These are phyloP conservation scores for Tolypocladium endophyticum DNA, from an alignment of 2,329 filamentous ascomycete species.

Conservation along the genomic window DNA sequence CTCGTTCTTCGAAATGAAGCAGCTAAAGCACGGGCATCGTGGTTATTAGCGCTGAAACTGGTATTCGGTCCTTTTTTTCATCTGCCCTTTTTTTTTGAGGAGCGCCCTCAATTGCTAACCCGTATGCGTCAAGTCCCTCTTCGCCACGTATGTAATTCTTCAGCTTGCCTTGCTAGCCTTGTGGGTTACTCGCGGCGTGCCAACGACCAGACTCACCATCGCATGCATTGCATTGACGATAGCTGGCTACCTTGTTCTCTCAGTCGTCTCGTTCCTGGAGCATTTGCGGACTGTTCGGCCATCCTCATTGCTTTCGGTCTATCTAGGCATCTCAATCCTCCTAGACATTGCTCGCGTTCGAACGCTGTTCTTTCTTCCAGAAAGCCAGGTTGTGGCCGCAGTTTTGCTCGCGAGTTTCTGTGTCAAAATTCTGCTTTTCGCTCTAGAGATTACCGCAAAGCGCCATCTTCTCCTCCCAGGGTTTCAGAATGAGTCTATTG, in stretches of 20 bases:
- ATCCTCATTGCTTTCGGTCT: conserved; percentile 19
- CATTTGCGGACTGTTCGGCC: conserved; percentile 20
- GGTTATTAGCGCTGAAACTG: conserved; percentile 6
- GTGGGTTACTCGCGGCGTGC: conserved; percentile 6
- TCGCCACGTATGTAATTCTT: conserved; percentile 4
- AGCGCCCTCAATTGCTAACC: background rate
- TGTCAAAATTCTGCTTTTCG: conserved; percentile 17
- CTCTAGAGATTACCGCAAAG: conserved; percentile 18
- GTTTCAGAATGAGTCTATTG: conserved; percentile 12
- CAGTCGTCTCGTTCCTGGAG: conserved; percentile 18
- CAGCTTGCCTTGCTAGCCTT: conserved; percentile 9
- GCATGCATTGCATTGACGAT: conserved; percentile 7
- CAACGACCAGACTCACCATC: conserved; percentile 8
- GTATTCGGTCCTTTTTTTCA: conserved; percentile 1
- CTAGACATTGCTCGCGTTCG: conserved; percentile 20
- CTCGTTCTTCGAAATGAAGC: conserved; percentile 1
- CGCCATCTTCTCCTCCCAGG: conserved; percentile 9
- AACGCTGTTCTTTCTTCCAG: conserved; percentile 19
- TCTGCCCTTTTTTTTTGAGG: background rate
- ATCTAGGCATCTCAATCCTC: conserved; percentile 17
- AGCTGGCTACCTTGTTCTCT: conserved; percentile 6
- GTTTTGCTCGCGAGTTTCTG: conserved; percentile 14
- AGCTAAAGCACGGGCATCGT: conserved; percentile 5
- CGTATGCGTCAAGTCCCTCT: background rate
- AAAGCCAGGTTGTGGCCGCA: conserved; percentile 9